Evolutionary conservation across 2,329 filamentous ascomycete genomes (phyloP).

Genomic region (Albophoma yamanashiensis): DNA sequence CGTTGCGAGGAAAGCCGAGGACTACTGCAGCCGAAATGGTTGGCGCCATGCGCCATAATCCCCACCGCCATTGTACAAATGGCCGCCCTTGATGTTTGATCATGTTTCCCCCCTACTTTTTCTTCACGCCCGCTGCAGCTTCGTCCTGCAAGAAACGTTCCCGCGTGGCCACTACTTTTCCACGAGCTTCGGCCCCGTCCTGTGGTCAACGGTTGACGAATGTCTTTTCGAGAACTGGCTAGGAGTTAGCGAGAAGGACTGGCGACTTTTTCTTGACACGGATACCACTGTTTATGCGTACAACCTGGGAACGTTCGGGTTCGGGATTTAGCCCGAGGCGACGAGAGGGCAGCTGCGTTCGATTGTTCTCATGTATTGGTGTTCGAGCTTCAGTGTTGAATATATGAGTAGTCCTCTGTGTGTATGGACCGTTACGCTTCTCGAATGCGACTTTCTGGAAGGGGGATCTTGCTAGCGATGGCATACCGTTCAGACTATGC

Average conservation of each 20-base stretch:
- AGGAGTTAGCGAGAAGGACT: background rate
- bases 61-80: background rate
- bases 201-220: background rate
- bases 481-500: background rate
- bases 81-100: background rate
- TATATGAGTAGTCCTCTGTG: background rate
- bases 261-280: background rate
- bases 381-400: background rate
- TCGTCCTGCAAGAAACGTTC: background rate
- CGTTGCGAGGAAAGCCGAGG: background rate
- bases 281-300: constrained; percentile 10
- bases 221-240: background rate
- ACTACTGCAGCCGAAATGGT: background rate
- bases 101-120: background rate
- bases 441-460: background rate
- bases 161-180: background rate
- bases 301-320: background rate
- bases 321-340: background rate
- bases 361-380: too few relatives aligned
- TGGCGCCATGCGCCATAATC: background rate
- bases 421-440: background rate
- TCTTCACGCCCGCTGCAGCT: background rate
- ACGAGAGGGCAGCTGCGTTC: background rate
- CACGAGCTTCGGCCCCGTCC: background rate
- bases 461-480: background rate